phyloP scores from a whole-genome alignment of 2,329 filamentous ascomycete genomes.

The Arachnomyces sp. region DNA sequence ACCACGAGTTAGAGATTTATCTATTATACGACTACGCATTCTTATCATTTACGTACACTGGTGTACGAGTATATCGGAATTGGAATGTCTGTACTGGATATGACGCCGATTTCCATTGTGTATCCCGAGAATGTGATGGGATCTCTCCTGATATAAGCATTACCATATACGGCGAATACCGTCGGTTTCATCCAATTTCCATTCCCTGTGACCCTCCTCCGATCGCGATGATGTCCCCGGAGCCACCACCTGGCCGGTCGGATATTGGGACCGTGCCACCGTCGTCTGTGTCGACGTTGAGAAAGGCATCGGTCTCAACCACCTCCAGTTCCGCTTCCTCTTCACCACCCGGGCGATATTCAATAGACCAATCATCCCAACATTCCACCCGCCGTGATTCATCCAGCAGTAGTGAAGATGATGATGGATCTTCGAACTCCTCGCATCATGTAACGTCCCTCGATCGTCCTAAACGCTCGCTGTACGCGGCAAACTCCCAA shows the following conservation, averaged over 20 bases:
- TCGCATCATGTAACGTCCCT: conserved; percentile 37
- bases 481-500: conserved; percentile 25
- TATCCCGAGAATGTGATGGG: too few relatives aligned
- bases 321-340: conserved; percentile 7
- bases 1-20: too few relatives aligned
- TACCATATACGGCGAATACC: not conserved
- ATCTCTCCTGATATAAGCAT: too few relatives aligned
- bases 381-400: conserved; percentile 32
- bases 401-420: conserved; percentile 29
- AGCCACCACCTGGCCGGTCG: too few relatives aligned
- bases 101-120: too few relatives aligned
- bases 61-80: too few relatives aligned
- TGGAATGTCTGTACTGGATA: too few relatives aligned
- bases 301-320: conserved; percentile 1
- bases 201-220: not conserved
- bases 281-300: not conserved
- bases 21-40: too few relatives aligned
- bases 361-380: conserved; percentile 12
- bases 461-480: conserved; percentile 33
- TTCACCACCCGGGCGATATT: not conserved
- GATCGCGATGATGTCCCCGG: conserved; percentile 5
- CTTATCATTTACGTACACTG: too few relatives aligned
- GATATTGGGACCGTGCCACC: too few relatives aligned
- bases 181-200: not conserved
- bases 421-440: conserved; percentile 36